Base-by-base conservation (phyloP, 305 asterid species). In the Solanum aculeatissimum region DNA sequence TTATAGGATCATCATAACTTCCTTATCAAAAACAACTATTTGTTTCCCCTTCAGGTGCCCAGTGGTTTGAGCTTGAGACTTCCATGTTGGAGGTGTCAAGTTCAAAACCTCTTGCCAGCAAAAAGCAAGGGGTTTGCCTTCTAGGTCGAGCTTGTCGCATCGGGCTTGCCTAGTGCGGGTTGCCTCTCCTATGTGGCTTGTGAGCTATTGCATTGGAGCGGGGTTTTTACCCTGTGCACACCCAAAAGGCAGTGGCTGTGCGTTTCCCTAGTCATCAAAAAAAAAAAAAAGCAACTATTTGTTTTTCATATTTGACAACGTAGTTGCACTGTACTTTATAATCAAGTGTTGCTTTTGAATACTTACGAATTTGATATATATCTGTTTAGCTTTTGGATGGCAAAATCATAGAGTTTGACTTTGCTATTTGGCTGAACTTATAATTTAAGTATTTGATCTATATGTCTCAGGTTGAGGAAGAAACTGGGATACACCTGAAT, bases 391-490 rank as follows among this genome's bases (percentile, higher is more conserved):
- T 27, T 49, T 1, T 77, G 65, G 49, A 51, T 19, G 82, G 66
- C 6, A 11, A 29, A 51, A 19, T 53, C 2, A 35, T 29, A 29
- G 49, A 7, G 1, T 53, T 78, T 51, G 32, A 78, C 62, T 13
- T 25, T 74, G 23, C 42, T 47, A 21, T 43, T 45, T 47, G 62
- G 60, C 18, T 0, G 1, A 77, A 53, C 49, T 10, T 29, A 12
- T 53, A 77, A 9, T 51, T 77, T 7, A 53, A 29, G n/a, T 53
- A 29, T 53, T 29, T 53, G 49, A 78, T 29, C 23, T 15, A 54
- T 81, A 11, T 35, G 29, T 84, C 82, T 86, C 93, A 94, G 98
- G 99, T 95, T 80, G 94, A 94, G 89, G 98, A 95, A 91, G 99
- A 95, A 90, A 95, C 92, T 29, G 98, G 97, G 57, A 89, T 95